phyloP scores from a whole-genome alignment of 1,284 basidiomycete genomes.

The Cutaneotrichosporon sp. region DNA sequence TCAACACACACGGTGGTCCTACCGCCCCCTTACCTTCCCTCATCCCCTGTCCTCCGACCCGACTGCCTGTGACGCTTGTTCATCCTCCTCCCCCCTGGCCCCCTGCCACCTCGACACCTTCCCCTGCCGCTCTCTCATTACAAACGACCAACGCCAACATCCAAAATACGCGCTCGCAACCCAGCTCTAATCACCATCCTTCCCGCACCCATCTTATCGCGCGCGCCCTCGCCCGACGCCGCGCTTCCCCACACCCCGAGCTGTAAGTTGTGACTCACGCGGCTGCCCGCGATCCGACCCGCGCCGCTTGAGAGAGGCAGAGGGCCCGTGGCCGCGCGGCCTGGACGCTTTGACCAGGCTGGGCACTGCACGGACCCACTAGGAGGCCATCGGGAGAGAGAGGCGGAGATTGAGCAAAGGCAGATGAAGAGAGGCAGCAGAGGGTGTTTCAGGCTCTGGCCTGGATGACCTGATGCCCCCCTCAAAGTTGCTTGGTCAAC shows the following conservation, averaged over 20 bases:
- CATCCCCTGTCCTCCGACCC: background rate
- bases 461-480: background rate
- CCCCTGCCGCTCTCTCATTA: background rate
- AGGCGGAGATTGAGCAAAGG: background rate
- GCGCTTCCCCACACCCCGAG: background rate
- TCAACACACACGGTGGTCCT: background rate
- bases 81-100: background rate
- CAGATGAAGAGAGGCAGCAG: background rate
- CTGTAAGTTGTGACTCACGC: background rate
- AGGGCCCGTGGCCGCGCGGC: background rate
- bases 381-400: background rate
- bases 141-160: background rate
- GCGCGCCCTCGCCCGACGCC: background rate
- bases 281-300: background rate
- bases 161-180: background rate
- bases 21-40: background rate
- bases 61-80: background rate
- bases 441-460: background rate
- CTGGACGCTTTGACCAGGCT: background rate
- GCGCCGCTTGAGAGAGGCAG: background rate
- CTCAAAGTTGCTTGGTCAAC: background rate
- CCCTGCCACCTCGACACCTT: background rate
- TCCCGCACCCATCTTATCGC: background rate
- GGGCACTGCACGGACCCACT: conserved; percentile 3
- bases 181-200: background rate